A percentile compares a stretch with the other conserved stretches of the same genome.
Evolutionary conservation across 805 yeast genomes (phyloP).

Genomic region (Limtongozyma cylindracea): DNA sequence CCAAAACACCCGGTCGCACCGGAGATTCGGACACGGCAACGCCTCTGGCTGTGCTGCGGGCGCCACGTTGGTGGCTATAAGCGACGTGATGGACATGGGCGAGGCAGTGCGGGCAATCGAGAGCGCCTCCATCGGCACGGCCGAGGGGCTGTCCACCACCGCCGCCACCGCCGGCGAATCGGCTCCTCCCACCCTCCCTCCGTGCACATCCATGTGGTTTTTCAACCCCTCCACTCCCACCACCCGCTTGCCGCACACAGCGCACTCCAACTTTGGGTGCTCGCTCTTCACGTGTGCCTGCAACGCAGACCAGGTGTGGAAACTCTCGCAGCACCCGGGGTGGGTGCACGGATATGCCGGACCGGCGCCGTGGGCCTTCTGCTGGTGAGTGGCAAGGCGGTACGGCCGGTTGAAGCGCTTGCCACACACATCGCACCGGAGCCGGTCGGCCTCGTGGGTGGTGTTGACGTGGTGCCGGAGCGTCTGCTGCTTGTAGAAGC

Average conservation of each 20-base stretch:
- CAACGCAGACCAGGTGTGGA: conserved; percentile 50
- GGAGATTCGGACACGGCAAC: no score
- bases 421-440: conserved; percentile 38
- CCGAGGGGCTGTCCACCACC: no score
- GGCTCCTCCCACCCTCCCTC: no score
- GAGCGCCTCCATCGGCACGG: no score
- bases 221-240: conserved; percentile 46
- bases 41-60: no score
- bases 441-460: conserved; percentile 26
- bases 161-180: no score
- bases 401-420: conserved; percentile 39
- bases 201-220: conserved; percentile 52
- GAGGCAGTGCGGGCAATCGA: no score
- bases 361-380: conserved; percentile 32
- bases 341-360: conserved; percentile 34
- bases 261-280: conserved; percentile 48
- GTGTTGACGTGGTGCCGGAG: conserved; percentile 44
- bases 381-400: conserved; percentile 38
- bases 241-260: conserved; percentile 41
- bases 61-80: no score
- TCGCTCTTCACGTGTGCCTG: conserved; percentile 44
- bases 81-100: no score
- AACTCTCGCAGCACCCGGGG: conserved; percentile 30
- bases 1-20: no score
- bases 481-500: conserved; percentile 55